Conservation (phyloP, 306 rosid species). For the Fagus sylvatica region DNA sequence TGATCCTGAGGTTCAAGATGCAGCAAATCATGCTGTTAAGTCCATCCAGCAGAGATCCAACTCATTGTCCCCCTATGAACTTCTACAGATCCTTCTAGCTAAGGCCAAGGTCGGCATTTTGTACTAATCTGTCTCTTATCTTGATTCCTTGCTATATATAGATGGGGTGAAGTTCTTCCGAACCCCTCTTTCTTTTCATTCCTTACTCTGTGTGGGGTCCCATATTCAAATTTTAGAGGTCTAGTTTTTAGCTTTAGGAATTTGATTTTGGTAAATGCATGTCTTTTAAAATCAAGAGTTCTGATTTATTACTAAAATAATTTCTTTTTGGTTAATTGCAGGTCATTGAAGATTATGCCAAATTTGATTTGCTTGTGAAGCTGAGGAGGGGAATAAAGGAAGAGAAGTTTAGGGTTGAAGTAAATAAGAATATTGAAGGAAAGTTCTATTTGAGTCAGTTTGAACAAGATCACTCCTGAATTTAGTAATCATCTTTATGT, state of each 20-base stretch:
- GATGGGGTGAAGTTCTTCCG: neutral
- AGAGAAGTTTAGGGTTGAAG: constrained; percentile 38
- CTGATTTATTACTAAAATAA: neutral
- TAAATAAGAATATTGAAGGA: constrained; percentile 34
- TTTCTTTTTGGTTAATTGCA: constrained; percentile 23
- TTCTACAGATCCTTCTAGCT: constrained; percentile 39
- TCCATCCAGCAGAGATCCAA: constrained; percentile 34
- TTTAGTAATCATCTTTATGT: neutral
- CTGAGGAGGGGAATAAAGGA: constrained; percentile 36
- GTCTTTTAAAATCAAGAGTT: neutral
- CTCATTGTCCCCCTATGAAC: constrained; percentile 38
- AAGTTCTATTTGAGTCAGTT: constrained; percentile 27
- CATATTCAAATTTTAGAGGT: neutral
- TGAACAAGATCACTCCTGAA: constrained; percentile 28
- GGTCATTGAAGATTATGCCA: constrained; percentile 52
- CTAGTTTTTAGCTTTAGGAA: neutral
- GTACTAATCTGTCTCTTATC: neutral
- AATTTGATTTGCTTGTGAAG: constrained; percentile 40
- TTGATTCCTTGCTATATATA: constrained; percentile 6
- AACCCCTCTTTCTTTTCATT: neutral
- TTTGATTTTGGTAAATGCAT: neutral
- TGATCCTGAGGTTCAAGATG: constrained; percentile 44
- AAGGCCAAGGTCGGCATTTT: constrained; percentile 39
- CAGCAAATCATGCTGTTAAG: constrained; percentile 44
- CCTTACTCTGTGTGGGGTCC: neutral